Conservation (phyloP, 148 eudicot species). For the Chenopodium quinoa region DNA sequence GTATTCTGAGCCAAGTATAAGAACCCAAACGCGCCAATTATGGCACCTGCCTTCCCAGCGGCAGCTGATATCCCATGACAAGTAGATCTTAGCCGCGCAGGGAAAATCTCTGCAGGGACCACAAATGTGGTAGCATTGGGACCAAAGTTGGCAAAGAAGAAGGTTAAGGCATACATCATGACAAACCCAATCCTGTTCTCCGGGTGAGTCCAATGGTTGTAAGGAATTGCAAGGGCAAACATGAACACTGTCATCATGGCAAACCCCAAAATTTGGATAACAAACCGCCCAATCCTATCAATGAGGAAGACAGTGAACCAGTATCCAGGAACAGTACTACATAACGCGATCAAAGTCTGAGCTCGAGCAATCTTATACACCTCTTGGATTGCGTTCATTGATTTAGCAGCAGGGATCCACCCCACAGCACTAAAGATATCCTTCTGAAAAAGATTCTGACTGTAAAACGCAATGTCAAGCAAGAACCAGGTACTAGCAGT, state of each 20-base stretch:
- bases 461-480: conserved; percentile 63
- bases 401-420: conserved; percentile 52
- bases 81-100: conserved; percentile 62
- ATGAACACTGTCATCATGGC: conserved; percentile 61
- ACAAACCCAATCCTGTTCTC: conserved; percentile 56
- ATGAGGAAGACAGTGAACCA: conserved; percentile 63
- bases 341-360: conserved; percentile 56
- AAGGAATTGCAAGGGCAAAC: conserved; percentile 49
- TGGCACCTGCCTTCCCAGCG: conserved; percentile 62
- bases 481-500: conserved; percentile 66
- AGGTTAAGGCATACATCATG: conserved; percentile 51
- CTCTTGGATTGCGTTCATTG: conserved; percentile 55
- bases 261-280: conserved; percentile 54
- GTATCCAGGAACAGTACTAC: conserved; percentile 68
- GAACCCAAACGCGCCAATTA: conserved; percentile 60
- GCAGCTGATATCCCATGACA: conserved; percentile 73
- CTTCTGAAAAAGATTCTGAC: conserved; percentile 67
- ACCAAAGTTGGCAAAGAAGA: conserved; percentile 68
- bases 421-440: conserved; percentile 63
- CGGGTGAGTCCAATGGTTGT: conserved; percentile 51
- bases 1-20: conserved; percentile 49
- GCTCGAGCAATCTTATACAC: conserved; percentile 55
- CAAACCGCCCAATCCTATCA: conserved; percentile 54
- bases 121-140: conserved; percentile 70
- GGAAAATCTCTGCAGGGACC: conserved; percentile 72